Base-by-base conservation (phyloP, 306 rosid genomes). In the Dalbergia cultrata region DNA sequence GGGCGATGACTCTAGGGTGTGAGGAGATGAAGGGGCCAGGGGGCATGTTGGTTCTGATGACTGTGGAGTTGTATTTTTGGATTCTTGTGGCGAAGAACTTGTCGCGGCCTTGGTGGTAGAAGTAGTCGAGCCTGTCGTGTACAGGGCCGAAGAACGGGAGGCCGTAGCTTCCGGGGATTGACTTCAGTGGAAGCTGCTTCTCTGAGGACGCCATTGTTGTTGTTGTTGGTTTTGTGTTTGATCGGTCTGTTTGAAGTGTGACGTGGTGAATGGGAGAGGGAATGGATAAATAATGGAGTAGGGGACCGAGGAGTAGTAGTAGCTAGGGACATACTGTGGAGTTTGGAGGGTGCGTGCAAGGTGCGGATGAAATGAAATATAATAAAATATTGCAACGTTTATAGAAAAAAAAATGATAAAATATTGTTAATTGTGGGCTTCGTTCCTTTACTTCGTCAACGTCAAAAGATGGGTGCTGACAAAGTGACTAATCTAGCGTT, bases 11-110 rank as follows among this genome's bases (percentile, higher is more conserved):
- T 71, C 10, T 85, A 0, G 98, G 84, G 53, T 90, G 22, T 0
- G 87, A 63, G 6, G 98, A 61, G 10, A 88, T 88, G 89, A 92
- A 88, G 6, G 94, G 81, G 6, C 98, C 97, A 0, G 97, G 98
- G 0, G 98, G 98, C 95, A 91, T 90, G 86, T 93, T 93, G 63
- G 90, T 80, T 0, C 87, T 74, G 80, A 93, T 85, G 9, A 93
- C 95, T 0, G 98, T 91, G 81, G 98, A 90, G 0, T 80, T 37
- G 83, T 89, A 70, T 7, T 87, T 83, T 1, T 71, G 31, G 59
- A 94, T 64, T 11, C 92, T 58, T 3, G 77, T 1, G 13, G 72
- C 75, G 88, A 94, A 90, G 89, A 73, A 94, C 1, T 77, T 33
- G 58, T 90, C 94, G 8, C 80, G 82, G 35, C 98, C 97, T 85